Evolutionary conservation across 768 basidiomycete species (phyloP).

Genomic region (Guyanaporus albipodus): DNA sequence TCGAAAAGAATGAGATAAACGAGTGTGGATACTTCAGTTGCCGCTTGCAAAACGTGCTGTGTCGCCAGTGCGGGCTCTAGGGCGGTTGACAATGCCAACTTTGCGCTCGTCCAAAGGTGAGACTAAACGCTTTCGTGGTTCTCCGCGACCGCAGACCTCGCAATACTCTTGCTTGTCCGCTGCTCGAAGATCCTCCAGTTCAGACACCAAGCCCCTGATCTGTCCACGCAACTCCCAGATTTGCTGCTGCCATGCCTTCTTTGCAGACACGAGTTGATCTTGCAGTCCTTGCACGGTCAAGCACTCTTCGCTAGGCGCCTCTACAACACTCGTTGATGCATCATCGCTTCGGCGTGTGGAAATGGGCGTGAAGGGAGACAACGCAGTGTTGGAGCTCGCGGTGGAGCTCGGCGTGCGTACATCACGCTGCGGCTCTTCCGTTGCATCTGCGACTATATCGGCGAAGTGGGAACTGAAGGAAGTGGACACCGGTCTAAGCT

Average conservation of each 20-base stretch:
- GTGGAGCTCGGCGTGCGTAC: constrained; percentile 49
- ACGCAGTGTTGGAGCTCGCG: constrained; percentile 35
- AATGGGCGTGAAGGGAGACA: constrained; percentile 48
- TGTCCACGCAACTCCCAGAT: constrained; percentile 75
- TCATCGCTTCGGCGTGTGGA: constrained; percentile 34
- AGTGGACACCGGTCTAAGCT: constrained; percentile 71
- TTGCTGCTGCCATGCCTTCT: constrained; percentile 66
- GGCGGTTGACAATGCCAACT: constrained; percentile 52
- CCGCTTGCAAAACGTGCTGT: constrained; percentile 57
- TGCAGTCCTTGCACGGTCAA: constrained; percentile 51
- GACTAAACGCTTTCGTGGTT: constrained; percentile 6
- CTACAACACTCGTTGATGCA: constrained; percentile 19
- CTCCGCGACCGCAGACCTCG: constrained; percentile 57
- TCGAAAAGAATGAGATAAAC: constrained; percentile 12
- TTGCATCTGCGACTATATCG: constrained; percentile 33
- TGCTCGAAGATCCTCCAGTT: constrained; percentile 55
- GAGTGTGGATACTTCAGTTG: constrained; percentile 17
- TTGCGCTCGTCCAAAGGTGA: constrained; percentile 19
- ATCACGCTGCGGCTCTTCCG: constrained; percentile 36
- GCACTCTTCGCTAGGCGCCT: constrained; percentile 39
- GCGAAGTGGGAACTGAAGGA: constrained; percentile 70
- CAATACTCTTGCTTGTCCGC: constrained; percentile 47
- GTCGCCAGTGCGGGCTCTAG: constrained; percentile 64
- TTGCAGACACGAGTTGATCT: constrained; percentile 54
- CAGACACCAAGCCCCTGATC: constrained; percentile 65